Evolutionary conservation across 495 filamentous ascomycete genomes (phyloP).

Genomic region (Trypethelium eluteriae): DNA sequence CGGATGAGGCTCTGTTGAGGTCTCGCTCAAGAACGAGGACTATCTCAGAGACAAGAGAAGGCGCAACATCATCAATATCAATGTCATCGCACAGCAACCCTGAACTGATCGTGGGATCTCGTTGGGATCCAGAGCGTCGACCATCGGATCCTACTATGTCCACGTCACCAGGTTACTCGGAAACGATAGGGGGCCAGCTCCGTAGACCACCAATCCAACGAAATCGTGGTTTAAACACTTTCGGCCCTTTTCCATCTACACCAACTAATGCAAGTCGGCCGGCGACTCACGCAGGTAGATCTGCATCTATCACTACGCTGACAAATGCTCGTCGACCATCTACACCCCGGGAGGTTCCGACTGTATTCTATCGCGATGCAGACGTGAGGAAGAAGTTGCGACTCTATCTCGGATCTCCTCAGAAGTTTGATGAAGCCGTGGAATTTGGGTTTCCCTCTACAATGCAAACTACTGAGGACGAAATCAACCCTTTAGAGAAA

Average conservation of each 20-base stretch:
- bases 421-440: conserved; percentile 92
- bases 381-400: conserved; percentile 80
- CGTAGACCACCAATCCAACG: neutral
- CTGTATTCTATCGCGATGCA: conserved; percentile 82
- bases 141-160: neutral
- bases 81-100: neutral
- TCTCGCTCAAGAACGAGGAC: neutral
- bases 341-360: neutral
- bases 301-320: neutral
- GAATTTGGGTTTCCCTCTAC: conserved; percentile 81
- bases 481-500: conserved; percentile 22
- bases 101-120: neutral
- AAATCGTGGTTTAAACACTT: neutral
- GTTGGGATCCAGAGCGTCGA: neutral
- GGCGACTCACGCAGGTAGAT: neutral
- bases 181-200: neutral
- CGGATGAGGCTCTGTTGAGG: conserved; percentile 55
- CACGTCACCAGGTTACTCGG: neutral
- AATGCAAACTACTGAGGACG: conserved; percentile 23
- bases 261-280: neutral
- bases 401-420: conserved; percentile 80
- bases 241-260: neutral
- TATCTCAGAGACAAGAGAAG: neutral
- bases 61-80: neutral
- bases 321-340: neutral